Evolutionary conservation across 2,329 filamentous ascomycete genomes (phyloP).

Genomic region (Dryadomyces sulphureus): DNA sequence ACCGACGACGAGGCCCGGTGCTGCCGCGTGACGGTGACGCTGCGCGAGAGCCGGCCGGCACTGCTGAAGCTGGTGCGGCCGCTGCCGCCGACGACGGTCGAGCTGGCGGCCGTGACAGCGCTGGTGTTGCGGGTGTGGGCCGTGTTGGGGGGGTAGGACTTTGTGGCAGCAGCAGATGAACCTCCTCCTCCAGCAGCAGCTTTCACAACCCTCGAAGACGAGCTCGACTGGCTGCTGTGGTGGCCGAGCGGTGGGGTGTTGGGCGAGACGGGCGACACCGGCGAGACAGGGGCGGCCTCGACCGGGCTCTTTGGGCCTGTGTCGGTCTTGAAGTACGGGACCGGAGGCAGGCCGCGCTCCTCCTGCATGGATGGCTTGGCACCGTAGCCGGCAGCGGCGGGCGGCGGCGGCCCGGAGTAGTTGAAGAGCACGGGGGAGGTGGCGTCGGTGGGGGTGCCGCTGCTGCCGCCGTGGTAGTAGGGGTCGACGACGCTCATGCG

Average conservation of each 20-base stretch:
- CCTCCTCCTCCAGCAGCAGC: no score
- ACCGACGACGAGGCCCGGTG: constrained; percentile 2
- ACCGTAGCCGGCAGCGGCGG: constrained; percentile 1
- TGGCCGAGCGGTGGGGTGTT: not conserved
- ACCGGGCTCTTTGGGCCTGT: not conserved
- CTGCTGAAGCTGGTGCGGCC: constrained; percentile 7
- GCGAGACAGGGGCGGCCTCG: not conserved
- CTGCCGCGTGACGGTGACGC: not conserved
- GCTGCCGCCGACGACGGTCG: constrained; percentile 7
- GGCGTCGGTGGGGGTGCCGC: constrained; percentile 13
- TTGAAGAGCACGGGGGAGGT: no score
- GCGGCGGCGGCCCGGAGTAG: constrained; percentile 8
- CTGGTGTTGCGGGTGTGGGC: constrained; percentile 1
- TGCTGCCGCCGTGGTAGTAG: constrained; percentile 16
- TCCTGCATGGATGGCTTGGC: not conserved
- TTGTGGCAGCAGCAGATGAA: no score
- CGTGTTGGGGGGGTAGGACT: no score
- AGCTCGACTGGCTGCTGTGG: constrained; percentile 2
- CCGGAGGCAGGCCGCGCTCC: constrained; percentile 8
- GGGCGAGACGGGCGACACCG: not conserved
- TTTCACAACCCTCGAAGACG: no score
- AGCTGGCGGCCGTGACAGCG: constrained; percentile 6
- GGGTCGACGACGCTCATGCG: no score
- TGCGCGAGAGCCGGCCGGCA: not conserved
- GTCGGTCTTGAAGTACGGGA: constrained; percentile 3